phyloP scores from a whole-genome alignment of 306 rosid species.

The Chamaecrista fasciculata region DNA sequence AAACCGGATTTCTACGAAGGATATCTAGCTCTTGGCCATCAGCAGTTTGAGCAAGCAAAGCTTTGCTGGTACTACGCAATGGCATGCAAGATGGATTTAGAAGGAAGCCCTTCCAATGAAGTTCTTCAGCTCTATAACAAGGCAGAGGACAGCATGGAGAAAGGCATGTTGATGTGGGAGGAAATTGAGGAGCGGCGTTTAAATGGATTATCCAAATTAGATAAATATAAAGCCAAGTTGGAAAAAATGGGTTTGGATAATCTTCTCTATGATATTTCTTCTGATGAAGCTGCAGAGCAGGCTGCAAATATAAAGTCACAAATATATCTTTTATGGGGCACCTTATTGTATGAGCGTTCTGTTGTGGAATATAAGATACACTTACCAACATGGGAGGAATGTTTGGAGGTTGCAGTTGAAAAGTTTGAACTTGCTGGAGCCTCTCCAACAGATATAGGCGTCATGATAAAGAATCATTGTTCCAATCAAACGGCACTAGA shows the following conservation, averaged over 20 bases:
- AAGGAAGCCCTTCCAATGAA: slow-evolving; percentile 54
- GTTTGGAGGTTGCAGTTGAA: slow-evolving; percentile 78
- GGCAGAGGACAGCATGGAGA: slow-evolving; percentile 88
- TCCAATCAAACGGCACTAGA: slow-evolving; percentile 87
- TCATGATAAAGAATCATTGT: slow-evolving; percentile 95
- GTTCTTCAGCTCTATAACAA: slow-evolving; percentile 74
- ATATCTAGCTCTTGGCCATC: slow-evolving; percentile 83
- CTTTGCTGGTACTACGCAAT: slow-evolving; percentile 74
- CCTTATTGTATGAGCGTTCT: slow-evolving; percentile 79
- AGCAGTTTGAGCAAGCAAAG: slow-evolving; percentile 83
- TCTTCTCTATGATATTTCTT: slow-evolving; percentile 48
- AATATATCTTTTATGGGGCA: slow-evolving; percentile 75
- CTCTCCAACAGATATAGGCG: slow-evolving; percentile 77
- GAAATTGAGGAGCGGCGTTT: slow-evolving; percentile 69
- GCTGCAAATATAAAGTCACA: slow-evolving; percentile 70
- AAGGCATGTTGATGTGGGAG: slow-evolving; percentile 79
- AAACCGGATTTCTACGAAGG: slow-evolving; percentile 83
- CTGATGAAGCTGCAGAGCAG: slow-evolving; percentile 69
- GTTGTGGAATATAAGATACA: slow-evolving; percentile 70
- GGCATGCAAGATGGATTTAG: slow-evolving; percentile 51
- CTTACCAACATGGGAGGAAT: slow-evolving; percentile 84
- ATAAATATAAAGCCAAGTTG: slow-evolving; percentile 50
- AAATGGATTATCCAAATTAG: slow-evolving; percentile 71
- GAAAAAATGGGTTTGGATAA: slow-evolving; percentile 67
- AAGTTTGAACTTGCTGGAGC: slow-evolving; percentile 89